These are phyloP conservation scores for Sphagnum fallax DNA, from an alignment of 228 moss, liverwort and hornwort species.

Conservation along the genomic window DNA sequence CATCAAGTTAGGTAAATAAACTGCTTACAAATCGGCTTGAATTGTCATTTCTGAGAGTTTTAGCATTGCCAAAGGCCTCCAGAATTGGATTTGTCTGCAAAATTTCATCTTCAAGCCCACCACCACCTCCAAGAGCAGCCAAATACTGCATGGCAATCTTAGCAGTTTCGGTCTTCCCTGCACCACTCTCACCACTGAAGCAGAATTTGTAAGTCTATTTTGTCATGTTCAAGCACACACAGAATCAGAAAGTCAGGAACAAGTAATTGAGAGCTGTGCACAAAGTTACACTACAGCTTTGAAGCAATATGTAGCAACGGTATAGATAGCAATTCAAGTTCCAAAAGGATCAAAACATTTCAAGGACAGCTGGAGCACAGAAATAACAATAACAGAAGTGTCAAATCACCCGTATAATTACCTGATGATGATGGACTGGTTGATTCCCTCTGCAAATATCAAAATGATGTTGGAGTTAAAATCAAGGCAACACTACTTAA, in stretches of 20 bases:
- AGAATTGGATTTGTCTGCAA: constrained; percentile 57
- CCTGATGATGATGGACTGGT: constrained; percentile 62
- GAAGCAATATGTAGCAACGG: too few species aligned
- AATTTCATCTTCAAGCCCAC: constrained; percentile 54
- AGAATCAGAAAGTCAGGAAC: too few species aligned
- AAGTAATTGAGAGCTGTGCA: too few species aligned
- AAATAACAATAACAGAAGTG: too few species aligned
- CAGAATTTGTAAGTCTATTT: neutral
- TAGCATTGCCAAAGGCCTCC: constrained; percentile 60
- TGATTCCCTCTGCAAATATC: constrained; percentile 34
- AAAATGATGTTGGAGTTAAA: too few species aligned
- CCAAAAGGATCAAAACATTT: too few species aligned
- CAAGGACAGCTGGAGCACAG: too few species aligned
- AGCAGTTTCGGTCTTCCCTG: constrained; percentile 57
- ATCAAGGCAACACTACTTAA: too few species aligned
- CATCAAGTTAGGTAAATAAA: too few species aligned
- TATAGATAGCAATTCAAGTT: too few species aligned
- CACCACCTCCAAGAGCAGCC: constrained; percentile 54
- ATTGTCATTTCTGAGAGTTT: constrained; percentile 53
- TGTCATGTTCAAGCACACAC: neutral
- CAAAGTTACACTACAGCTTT: too few species aligned
- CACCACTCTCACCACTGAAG: constrained; percentile 55
- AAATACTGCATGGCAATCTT: constrained; percentile 62
- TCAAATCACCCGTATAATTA: constrained; percentile 1
- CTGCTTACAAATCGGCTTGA: constrained; percentile 57